phyloP scores from a whole-genome alignment of 768 basidiomycete genomes.

The Galerina marginata region DNA sequence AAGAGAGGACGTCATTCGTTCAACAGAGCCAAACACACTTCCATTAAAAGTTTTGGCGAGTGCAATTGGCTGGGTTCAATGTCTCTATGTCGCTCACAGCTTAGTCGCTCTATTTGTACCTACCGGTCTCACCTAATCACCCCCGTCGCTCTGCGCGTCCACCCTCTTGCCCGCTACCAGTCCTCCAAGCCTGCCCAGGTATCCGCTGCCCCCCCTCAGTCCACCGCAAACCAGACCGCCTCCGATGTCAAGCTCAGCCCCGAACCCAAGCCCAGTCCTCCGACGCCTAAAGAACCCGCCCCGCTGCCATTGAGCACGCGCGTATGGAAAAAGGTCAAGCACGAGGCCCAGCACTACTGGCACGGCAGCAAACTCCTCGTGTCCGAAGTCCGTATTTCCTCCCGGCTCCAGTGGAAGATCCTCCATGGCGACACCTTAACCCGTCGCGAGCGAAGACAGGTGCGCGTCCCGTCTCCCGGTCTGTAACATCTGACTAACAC shows the following conservation, averaged over 20 bases:
- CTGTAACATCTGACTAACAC: conserved; percentile 11
- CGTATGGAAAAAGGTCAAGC: conserved; percentile 92
- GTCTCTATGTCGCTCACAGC: conserved; percentile 69
- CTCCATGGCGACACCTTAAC: conserved; percentile 91
- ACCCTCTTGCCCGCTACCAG: conserved; percentile 35
- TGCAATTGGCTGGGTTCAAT: conserved; percentile 39
- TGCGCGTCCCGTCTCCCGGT: conserved; percentile 31
- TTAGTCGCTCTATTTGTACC: conserved; percentile 36
- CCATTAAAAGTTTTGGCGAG: background rate
- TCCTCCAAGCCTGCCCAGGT: conserved; percentile 37
- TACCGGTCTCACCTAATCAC: conserved; percentile 32
- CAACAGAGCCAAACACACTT: conserved; percentile 39
- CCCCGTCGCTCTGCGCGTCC: conserved; percentile 22
- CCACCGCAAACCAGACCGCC: conserved; percentile 21
- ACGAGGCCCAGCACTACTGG: conserved; percentile 97
- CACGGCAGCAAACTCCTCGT: conserved; percentile 93
- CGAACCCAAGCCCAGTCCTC: conserved; percentile 55
- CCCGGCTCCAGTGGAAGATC: conserved; percentile 88
- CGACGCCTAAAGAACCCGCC: conserved; percentile 48
- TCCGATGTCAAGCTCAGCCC: conserved; percentile 30
- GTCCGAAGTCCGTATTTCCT: conserved; percentile 91
- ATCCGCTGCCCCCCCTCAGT: conserved; percentile 6
- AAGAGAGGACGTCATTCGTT: conserved; percentile 35
- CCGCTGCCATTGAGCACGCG: conserved; percentile 57
- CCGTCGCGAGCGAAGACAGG: conserved; percentile 92